Percentiles rank a stretch among this genome's conserved stretches.
These are phyloP conservation scores for Trichoderma orchidacearum DNA, from an alignment of 495 filamentous ascomycete genomes.

Conservation along the genomic window DNA sequence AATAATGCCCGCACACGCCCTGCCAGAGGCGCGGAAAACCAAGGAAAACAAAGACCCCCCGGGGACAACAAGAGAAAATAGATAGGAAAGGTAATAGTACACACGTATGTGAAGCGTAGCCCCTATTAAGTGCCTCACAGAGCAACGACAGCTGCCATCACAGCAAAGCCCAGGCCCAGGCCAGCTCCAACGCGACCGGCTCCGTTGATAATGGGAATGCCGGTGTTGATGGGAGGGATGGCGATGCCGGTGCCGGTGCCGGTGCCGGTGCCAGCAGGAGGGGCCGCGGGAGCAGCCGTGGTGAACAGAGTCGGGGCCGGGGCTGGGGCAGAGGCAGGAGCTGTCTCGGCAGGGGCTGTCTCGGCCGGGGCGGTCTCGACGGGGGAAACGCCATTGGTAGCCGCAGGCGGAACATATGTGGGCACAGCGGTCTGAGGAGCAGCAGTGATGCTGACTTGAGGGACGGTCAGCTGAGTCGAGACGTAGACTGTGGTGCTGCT, in stretches of 20 bases:
- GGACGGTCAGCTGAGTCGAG: constrained; percentile 52
- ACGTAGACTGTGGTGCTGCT: constrained; percentile 39
- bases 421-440: constrained; percentile 26
- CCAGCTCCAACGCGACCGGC: constrained; percentile 20
- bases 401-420: constrained; percentile 9
- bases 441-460: constrained; percentile 62
- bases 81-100: not conserved
- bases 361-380: constrained; percentile 8
- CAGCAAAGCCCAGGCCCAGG: constrained; percentile 24
- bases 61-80: not conserved
- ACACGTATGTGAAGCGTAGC: not conserved
- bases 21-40: not conserved
- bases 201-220: constrained; percentile 8
- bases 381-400: constrained; percentile 9
- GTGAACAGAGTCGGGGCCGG: constrained; percentile 2
- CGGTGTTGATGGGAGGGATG: constrained; percentile 8
- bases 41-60: not conserved
- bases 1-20: not conserved
- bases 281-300: constrained; percentile 4
- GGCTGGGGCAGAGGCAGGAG: constrained; percentile 8
- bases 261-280: constrained; percentile 12
- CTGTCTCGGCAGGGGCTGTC: constrained; percentile 8
- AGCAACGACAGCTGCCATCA: constrained; percentile 15
- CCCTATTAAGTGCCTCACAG: constrained; percentile 14
- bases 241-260: constrained; percentile 11